Evolutionary conservation across 768 basidiomycete species (phyloP).

Genomic region (Lactarius deliciosus): DNA sequence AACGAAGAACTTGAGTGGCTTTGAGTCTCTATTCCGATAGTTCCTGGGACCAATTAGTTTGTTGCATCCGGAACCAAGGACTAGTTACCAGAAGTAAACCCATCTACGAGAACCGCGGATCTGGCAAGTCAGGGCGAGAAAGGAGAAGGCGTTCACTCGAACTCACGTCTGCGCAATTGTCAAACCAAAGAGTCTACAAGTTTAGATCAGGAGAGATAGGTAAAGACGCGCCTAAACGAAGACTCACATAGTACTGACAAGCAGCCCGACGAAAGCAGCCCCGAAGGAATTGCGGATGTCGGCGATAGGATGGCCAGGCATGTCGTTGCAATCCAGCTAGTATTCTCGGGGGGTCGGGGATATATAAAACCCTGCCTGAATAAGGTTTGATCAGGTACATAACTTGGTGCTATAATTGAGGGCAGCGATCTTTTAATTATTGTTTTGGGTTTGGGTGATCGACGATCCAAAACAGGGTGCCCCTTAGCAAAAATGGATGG

Average conservation of each 20-base stretch:
- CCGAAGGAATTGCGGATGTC: constrained; percentile 11
- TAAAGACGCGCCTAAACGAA: background rate
- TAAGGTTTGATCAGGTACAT: too few relatives aligned
- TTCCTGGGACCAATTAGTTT: background rate
- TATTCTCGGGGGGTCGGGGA: too few relatives aligned
- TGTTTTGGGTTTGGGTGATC: too few relatives aligned
- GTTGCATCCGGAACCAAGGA: too few relatives aligned
- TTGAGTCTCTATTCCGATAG: background rate
- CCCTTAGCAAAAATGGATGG: too few relatives aligned
- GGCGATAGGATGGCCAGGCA: background rate
- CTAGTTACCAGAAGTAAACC: constrained; percentile 1
- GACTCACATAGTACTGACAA: constrained; percentile 12
- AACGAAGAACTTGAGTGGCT: background rate
- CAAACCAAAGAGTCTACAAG: constrained; percentile 5
- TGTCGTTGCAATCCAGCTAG: background rate
- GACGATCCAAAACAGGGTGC: too few relatives aligned
- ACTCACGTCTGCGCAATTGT: constrained; percentile 14
- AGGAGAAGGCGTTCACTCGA: background rate
- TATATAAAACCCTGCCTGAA: too few relatives aligned
- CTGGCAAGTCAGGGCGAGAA: background rate
- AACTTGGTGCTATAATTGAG: too few relatives aligned
- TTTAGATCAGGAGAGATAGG: background rate
- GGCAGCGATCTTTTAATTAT: too few relatives aligned
- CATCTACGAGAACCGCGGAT: constrained; percentile 7
- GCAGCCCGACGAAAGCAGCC: constrained; percentile 6